Percentiles rank a stretch among this genome's conserved stretches.
These are phyloP conservation scores for Apiospora sp. DNA, from an alignment of 2,329 filamentous ascomycete genomes.

Conservation along the genomic window DNA sequence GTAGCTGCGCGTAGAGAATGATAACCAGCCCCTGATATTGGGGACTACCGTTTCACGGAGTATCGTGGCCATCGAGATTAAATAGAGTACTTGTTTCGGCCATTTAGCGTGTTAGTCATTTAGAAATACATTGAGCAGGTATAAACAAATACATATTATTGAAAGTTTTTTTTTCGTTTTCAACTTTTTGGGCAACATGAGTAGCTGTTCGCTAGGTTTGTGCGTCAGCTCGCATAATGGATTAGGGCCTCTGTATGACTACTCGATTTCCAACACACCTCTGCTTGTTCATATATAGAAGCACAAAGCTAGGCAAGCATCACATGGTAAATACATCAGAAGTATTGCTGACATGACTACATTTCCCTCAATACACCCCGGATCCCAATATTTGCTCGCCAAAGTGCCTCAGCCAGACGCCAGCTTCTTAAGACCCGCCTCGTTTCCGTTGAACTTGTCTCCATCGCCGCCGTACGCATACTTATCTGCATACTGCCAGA, in stretches of 20 bases:
- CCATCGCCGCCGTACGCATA: slow-evolving; percentile 61
- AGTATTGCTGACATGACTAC: neutral
- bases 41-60: neutral
- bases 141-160: neutral
- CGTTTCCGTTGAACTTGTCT: slow-evolving; percentile 58
- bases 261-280: neutral
- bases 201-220: neutral
- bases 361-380: neutral
- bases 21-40: neutral
- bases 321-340: no score
- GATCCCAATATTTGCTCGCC: neutral
- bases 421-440: slow-evolving; percentile 33
- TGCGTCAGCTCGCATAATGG: neutral
- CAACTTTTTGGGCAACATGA: neutral
- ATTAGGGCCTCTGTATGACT: neutral
- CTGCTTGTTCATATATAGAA: neutral
- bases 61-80: no score
- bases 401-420: slow-evolving; percentile 32
- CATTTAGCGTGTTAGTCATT: neutral
- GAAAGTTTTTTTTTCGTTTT: neutral
- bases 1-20: no score
- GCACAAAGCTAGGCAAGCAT: neutral
- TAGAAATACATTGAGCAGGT: neutral
- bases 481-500: slow-evolving; percentile 61
- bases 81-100: neutral